A percentile compares a stretch with the other conserved stretches of the same genome.
Conservation (phyloP, 2,329 filamentous ascomycete species). For the Venturia aucupariae region DNA sequence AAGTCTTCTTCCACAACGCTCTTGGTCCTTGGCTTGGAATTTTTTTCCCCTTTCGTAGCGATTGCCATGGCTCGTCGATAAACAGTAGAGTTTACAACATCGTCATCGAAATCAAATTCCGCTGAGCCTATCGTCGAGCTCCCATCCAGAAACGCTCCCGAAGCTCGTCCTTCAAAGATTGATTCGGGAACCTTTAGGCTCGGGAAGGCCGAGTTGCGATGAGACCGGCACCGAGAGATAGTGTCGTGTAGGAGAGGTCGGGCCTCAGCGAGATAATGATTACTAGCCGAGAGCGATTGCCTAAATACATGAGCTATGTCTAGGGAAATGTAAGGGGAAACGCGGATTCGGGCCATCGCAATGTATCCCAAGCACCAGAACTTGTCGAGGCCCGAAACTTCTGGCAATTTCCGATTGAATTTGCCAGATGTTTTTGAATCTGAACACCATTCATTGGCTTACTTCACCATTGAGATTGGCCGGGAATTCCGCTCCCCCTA, state of each 20-base stretch:
- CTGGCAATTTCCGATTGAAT: neutral
- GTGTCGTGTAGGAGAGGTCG: slow-evolving; percentile 1
- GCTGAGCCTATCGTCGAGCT: slow-evolving; percentile 3
- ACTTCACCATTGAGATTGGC: neutral
- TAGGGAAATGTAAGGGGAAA: neutral
- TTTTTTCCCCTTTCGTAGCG: neutral
- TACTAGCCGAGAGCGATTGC: slow-evolving; percentile 7
- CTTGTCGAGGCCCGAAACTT: no score
- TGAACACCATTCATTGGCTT: neutral
- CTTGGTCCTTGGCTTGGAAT: neutral
- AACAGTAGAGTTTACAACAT: slow-evolving; percentile 10
- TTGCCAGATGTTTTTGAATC: neutral
- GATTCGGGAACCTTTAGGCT: slow-evolving; percentile 8
- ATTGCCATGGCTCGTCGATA: slow-evolving; percentile 11
- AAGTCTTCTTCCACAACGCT: neutral
- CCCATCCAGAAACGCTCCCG: slow-evolving; percentile 6
- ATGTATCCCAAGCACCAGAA: neutral
- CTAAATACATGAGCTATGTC: neutral
- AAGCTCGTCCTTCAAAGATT: neutral
- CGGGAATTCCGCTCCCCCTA: neutral
- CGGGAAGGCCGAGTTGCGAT: neutral
- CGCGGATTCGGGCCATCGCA: no score
- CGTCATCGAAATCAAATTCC: slow-evolving; percentile 12
- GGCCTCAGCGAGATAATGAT: neutral
- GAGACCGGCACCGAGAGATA: neutral